phyloP scores from a whole-genome alignment of 2,329 filamentous ascomycete species.

The Camptophora hylomeconis region DNA sequence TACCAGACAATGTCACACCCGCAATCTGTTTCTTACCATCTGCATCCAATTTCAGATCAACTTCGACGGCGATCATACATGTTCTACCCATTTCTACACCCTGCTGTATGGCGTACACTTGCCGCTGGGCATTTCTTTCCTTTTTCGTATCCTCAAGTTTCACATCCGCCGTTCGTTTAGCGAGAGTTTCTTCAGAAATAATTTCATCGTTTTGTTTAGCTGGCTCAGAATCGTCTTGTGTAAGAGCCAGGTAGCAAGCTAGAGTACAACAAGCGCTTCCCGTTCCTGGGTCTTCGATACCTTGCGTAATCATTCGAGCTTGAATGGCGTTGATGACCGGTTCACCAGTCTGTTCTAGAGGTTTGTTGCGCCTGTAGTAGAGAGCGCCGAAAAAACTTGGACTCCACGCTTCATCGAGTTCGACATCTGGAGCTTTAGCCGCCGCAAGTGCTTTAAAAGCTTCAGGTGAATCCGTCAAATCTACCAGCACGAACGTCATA shows the following conservation, averaged over 20 bases:
- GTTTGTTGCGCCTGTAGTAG: slow-evolving; percentile 20
- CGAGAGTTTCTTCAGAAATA: slow-evolving; percentile 28
- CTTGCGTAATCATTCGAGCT: slow-evolving; percentile 20
- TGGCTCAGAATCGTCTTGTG: slow-evolving; percentile 5
- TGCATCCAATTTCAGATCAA: slow-evolving; percentile 30
- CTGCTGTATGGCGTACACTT: slow-evolving; percentile 44
- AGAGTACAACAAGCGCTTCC: slow-evolving; percentile 51
- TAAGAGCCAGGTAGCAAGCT: slow-evolving; percentile 39
- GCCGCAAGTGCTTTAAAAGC: slow-evolving; percentile 16
- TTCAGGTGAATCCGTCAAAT: slow-evolving; percentile 19
- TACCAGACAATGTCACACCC: slow-evolving; percentile 25
- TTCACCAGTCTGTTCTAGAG: slow-evolving; percentile 15
- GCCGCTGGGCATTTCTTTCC: slow-evolving; percentile 17
- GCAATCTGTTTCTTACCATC: slow-evolving; percentile 34
- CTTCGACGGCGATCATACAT: slow-evolving; percentile 26
- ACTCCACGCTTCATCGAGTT: slow-evolving; percentile 21
- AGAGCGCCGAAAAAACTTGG: slow-evolving; percentile 20
- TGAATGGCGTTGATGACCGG: slow-evolving; percentile 21
- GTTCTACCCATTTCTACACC: slow-evolving; percentile 54
- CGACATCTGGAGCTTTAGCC: slow-evolving; percentile 17
- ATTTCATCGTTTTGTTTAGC: slow-evolving; percentile 22
- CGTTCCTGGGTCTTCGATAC: slow-evolving; percentile 47
- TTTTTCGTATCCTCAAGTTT: slow-evolving; percentile 28
- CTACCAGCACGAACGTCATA: slow-evolving; percentile 40
- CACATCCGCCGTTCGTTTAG: slow-evolving; percentile 20